A percentile compares a stretch with the other conserved stretches of the same genome.
Conservation (phyloP, 2,329 filamentous ascomycete species). For the Endothia cerciana region DNA sequence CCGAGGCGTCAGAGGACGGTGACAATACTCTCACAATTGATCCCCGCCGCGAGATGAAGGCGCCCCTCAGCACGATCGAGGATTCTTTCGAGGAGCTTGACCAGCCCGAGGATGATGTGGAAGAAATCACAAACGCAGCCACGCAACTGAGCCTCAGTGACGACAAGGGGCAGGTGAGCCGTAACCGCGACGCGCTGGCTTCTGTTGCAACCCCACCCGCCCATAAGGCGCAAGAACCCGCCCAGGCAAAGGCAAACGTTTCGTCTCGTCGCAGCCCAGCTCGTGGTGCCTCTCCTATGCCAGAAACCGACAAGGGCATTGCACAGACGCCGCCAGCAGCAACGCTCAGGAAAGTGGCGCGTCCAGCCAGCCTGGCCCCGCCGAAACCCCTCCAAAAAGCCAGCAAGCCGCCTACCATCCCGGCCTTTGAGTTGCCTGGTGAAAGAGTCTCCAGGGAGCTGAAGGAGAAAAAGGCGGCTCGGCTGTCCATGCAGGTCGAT, state of each 20-base stretch:
- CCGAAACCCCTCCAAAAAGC: conserved; percentile 55
- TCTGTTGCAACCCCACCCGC: background rate
- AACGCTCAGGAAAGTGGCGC: conserved; percentile 37
- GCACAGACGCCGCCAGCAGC: conserved; percentile 35
- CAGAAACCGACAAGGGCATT: background rate
- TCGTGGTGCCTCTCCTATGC: conserved; percentile 7
- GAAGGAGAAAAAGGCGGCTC: conserved; percentile 62
- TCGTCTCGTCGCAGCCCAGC: conserved; percentile 9
- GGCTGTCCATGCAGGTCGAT: conserved; percentile 46
- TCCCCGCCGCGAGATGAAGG: conserved; percentile 14
- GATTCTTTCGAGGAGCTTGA: conserved; percentile 68
- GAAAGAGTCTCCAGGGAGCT: conserved; percentile 62
- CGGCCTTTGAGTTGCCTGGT: conserved; percentile 66
- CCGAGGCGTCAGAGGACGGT: conserved; percentile 23
- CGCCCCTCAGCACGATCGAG: conserved; percentile 49
- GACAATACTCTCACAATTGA: conserved; percentile 27
- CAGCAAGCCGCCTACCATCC: conserved; percentile 55
- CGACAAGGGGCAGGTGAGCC: background rate
- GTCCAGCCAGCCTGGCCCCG: conserved; percentile 48
- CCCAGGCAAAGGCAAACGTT: background rate
- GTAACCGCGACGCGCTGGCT: too few species aligned
- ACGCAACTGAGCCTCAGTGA: conserved; percentile 21
- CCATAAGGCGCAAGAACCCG: background rate
- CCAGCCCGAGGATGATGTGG: conserved; percentile 63
- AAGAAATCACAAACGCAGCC: conserved; percentile 46